Evolutionary conservation across 1,284 basidiomycete species (phyloP), one percentile per base, ranked within the genome.

Genomic region (Quambalaria eucalypti): DNA sequence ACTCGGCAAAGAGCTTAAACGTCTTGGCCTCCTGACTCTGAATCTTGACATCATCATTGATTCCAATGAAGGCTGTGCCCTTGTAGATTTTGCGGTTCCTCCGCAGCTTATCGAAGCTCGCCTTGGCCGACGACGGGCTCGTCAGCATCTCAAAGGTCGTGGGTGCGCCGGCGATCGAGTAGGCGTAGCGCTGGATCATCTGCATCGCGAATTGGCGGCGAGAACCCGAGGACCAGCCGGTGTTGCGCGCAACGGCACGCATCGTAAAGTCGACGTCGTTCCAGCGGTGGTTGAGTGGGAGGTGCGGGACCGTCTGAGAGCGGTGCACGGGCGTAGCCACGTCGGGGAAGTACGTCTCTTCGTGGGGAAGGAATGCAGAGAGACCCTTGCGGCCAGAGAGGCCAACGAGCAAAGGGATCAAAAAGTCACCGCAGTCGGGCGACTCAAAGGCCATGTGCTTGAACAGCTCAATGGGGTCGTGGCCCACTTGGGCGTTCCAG

Each of bases 381-480:
- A 54, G 30, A 2, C 56, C 56, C n/a, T 29, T 16, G 12, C 42
- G 10, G 30, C 56, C 56, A n/a, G 30, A 39, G 12, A 29, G 33
- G 21, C 25, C 14, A 12, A 54, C 16, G 26, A 52, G 30, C 19
- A 44, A 31, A 14, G 36, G 23, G 2, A 54, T n/a, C 33, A 57
- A 44, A 46, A 53, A 50, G 46, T 57, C 56, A 38, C 56, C 56
- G 38, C 56, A 57, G 16, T 50, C 38, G 12, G 21, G 10, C 33
- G 48, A n/a, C 29, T 54, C 51, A 30, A 57, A 57, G 14, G 52
- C 52, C 16, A 57, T 36, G 25, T 31, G 28, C 51, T 49, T 57
- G 36, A 57, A 57, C 12, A 57, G 42, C n/a, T 21, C 42, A 12
- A 46, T 26, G n/a, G 42, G 42, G 19, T 46, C 25, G 21, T 46